These are phyloP conservation scores for Lentinula sp. DNA, from an alignment of 768 basidiomycete genomes.

Conservation along the genomic window DNA sequence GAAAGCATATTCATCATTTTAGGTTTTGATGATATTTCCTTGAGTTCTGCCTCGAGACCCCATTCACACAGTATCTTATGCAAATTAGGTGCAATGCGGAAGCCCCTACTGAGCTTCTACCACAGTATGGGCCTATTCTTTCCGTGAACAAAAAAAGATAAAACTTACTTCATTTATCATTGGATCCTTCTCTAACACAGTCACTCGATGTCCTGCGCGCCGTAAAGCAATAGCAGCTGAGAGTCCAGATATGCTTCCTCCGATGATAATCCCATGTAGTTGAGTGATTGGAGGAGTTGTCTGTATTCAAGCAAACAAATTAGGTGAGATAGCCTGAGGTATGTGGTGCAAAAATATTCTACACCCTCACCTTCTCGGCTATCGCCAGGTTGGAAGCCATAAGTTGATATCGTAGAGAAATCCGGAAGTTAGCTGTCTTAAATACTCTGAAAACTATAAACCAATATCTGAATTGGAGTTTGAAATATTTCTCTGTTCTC, in stretches of 20 bases:
- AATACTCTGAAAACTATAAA: no score
- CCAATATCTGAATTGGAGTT: no score
- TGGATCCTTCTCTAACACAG: conserved; percentile 41
- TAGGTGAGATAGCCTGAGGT: no score
- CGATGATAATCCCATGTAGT: conserved; percentile 27
- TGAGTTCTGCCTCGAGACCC: conserved; percentile 32
- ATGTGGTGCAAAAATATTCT: not conserved
- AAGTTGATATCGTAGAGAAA: not conserved
- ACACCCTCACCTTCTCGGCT: not conserved
- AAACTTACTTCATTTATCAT: not conserved
- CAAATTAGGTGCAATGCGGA: conserved; percentile 43
- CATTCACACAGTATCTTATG: conserved; percentile 52
- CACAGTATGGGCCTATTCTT: not conserved
- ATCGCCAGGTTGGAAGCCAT: not conserved
- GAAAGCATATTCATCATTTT: conserved; percentile 17
- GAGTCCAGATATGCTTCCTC: conserved; percentile 46
- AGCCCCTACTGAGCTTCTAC: conserved; percentile 10
- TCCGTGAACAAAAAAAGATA: not conserved
- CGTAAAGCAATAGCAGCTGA: conserved; percentile 47
- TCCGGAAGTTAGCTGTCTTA: no score
- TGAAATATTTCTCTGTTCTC: no score
- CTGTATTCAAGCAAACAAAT: no score
- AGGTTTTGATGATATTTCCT: conserved; percentile 16
- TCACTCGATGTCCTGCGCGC: conserved; percentile 48
- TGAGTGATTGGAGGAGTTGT: not conserved